phyloP scores from a whole-genome alignment of 495 filamentous ascomycete species.

The Podospora appendiculata region DNA sequence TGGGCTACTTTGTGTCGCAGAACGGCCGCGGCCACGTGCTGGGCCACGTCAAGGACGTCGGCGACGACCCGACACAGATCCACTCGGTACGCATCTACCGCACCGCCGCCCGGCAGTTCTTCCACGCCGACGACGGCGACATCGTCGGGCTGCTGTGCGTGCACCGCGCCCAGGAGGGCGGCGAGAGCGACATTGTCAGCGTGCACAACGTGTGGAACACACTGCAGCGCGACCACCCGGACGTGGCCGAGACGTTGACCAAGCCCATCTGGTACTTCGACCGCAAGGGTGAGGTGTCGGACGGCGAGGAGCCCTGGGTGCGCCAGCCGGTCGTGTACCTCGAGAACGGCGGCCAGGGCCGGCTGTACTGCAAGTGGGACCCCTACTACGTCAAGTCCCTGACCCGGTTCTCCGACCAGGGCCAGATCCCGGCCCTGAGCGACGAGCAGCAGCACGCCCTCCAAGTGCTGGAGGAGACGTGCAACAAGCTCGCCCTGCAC shows the following conservation, averaged over 20 bases:
- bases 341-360: constrained; percentile 38
- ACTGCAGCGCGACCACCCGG: constrained; percentile 65
- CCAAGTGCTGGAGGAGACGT: constrained; percentile 58
- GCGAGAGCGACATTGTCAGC: constrained; percentile 76
- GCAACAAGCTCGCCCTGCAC: constrained; percentile 56
- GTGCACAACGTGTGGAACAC: constrained; percentile 78
- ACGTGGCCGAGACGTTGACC: constrained; percentile 67
- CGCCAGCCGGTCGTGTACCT: constrained; percentile 67
- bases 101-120: constrained; percentile 72
- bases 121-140: constrained; percentile 77
- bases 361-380: constrained; percentile 61
- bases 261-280: constrained; percentile 89
- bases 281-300: constrained; percentile 76
- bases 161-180: constrained; percentile 67
- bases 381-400: constrained; percentile 70
- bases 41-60: constrained; percentile 85
- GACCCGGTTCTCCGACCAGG: constrained; percentile 54
- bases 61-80: constrained; percentile 72
- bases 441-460: constrained; percentile 56
- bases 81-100: constrained; percentile 83
- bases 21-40: constrained; percentile 84
- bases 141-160: constrained; percentile 83
- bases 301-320: constrained; percentile 71
- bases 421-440: constrained; percentile 60
- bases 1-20: constrained; percentile 81